Base-by-base conservation (phyloP, 2,329 filamentous ascomycete species). In the Golovinomyces cichoracearum region DNA sequence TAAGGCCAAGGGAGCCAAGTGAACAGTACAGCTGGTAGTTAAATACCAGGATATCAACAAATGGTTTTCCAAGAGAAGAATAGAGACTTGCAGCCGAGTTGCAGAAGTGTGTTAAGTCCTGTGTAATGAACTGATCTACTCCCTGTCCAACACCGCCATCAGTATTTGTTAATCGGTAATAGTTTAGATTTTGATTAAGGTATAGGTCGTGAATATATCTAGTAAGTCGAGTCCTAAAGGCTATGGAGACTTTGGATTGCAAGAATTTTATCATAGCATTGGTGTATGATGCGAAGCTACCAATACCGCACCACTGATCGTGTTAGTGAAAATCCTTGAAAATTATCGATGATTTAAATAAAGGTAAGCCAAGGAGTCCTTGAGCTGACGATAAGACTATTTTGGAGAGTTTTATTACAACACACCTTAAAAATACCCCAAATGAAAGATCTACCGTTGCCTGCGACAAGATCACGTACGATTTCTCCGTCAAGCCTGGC, bases 211-310 rank as follows among this genome's bases (percentile, higher is more conserved):
- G 90, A 48, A 98, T 93, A 62, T 98, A 98, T 56, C 90, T 72
- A 1, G 90, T 98, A 13, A 98, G 70, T 10, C 90, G 76, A 4
- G 90, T 98, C 38, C 90, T 78, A 71, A 98, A 98, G 29, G 92
- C 88, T 55, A 98, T 98, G 5, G 88, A 93, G 48, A 98, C 85
- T 67, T 98, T 98, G 47, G 83, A 88, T 64, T 98, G 88, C 53
- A 98, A 72, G 65, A 83, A 98, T 64, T 95, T 95, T 69, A 98
- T 98, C 81, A 92, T 94, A 49, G 88, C 85, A 63, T 98, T 98
- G 47, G 88, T 94, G 60, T 98, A 98, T 0, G 88, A 93, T 7
- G 86, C 88, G 53, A 95, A 78, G 2, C 82, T 83, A 38, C 90
- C 90, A 31, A 98, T 78, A 2, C 88, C 85, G 54, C 86, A 85